Evolutionary conservation across 352 stramenopile genomes (phyloP).

Genomic region (Paralagenidium karlingii): DNA sequence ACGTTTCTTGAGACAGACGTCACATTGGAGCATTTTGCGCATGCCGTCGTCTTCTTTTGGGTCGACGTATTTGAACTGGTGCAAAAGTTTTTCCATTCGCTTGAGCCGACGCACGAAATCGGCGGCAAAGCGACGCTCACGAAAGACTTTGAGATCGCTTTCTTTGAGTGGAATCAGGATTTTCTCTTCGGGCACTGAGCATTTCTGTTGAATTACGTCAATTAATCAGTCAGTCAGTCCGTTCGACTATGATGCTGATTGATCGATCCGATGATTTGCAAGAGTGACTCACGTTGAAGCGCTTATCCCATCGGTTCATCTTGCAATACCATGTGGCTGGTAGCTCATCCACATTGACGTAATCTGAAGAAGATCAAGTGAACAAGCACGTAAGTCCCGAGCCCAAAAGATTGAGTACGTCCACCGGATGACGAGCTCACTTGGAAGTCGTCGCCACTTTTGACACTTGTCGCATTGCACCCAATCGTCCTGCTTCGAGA

Average conservation of each 20-base stretch:
- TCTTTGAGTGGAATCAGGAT: conserved; percentile 53
- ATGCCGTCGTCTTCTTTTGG: conserved; percentile 43
- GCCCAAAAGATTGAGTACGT: neutral
- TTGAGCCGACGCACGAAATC: conserved; percentile 59
- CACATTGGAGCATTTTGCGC: conserved; percentile 57
- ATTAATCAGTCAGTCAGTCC: too few species aligned
- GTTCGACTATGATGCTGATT: neutral
- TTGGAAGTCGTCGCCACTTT: conserved; percentile 72
- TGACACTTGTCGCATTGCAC: conserved; percentile 80
- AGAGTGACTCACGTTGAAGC: conserved; percentile 39
- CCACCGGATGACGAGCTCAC: conserved; percentile 14
- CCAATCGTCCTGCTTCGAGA: conserved; percentile 75
- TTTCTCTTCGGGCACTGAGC: conserved; percentile 50
- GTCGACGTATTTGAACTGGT: conserved; percentile 53
- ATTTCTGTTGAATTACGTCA: too few species aligned
- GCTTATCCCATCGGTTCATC: conserved; percentile 78
- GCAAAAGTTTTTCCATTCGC: conserved; percentile 57
- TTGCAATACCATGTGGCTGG: conserved; percentile 75
- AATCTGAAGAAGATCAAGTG: conserved; percentile 18
- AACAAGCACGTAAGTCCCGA: neutral
- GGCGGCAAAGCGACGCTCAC: conserved; percentile 46
- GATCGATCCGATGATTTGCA: neutral
- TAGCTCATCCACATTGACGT: conserved; percentile 64
- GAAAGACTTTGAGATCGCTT: conserved; percentile 40
- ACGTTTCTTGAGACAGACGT: conserved; percentile 58